Conservation (phyloP, 2,329 filamentous ascomycete genomes). For the Teratosphaeria pseudoeucalypti region DNA sequence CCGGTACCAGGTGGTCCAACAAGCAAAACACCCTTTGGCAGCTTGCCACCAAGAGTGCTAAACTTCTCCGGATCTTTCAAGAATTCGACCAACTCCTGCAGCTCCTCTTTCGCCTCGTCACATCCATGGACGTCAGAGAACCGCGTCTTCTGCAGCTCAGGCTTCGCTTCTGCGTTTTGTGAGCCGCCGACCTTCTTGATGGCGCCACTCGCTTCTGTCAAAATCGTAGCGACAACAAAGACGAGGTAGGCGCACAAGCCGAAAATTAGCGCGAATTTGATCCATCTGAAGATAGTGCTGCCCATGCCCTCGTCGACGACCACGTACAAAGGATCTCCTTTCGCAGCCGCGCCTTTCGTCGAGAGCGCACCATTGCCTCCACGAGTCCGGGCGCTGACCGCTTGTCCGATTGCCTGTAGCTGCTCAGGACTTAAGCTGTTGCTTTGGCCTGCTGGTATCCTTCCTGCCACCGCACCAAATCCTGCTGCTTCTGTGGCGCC, state of each 20-base stretch:
- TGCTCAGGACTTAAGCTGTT: conserved; percentile 48
- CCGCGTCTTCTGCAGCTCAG: conserved; percentile 81
- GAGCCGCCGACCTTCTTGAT: conserved; percentile 66
- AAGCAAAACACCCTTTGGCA: conserved; percentile 91
- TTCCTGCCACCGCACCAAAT: conserved; percentile 11
- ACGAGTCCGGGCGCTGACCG: conserved; percentile 60
- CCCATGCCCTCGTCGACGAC: conserved; percentile 85
- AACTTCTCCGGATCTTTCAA: conserved; percentile 88
- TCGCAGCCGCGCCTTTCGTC: conserved; percentile 53
- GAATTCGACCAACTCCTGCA: conserved; percentile 95
- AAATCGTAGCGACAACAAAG: conserved; percentile 66
- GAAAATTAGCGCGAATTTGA: conserved; percentile 76
- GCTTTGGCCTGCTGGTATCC: conserved; percentile 25
- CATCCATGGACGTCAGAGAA: conserved; percentile 95
- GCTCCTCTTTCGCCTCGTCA: conserved; percentile 95
- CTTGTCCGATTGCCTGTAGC: conserved; percentile 70
- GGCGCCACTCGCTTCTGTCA: conserved; percentile 70
- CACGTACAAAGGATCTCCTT: conserved; percentile 83
- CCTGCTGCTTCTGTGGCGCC: conserved; percentile 36
- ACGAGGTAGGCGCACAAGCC: conserved; percentile 68
- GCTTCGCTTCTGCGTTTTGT: conserved; percentile 74
- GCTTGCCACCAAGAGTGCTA: conserved; percentile 84
- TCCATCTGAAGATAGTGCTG: conserved; percentile 75
- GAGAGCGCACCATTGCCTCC: conserved; percentile 55
- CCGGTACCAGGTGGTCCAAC: conserved; percentile 94